phyloP scores from a whole-genome alignment of 2,329 filamentous ascomycete species.

The Verticillium tricorpus region DNA sequence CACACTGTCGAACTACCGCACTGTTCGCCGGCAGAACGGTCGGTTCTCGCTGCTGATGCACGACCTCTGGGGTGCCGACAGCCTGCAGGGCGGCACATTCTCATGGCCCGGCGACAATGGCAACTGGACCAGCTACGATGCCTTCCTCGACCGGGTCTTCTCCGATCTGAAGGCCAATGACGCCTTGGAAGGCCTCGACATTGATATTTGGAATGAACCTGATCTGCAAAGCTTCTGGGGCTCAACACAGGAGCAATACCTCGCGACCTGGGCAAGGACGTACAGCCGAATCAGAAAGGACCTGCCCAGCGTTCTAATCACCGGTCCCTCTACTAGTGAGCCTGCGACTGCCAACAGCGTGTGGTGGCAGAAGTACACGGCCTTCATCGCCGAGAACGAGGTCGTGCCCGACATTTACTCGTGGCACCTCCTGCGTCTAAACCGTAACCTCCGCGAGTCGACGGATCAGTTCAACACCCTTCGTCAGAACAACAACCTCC shows the following conservation, averaged over 20 bases:
- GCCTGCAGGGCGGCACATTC: constrained; percentile 1
- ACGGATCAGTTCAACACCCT: constrained; percentile 16
- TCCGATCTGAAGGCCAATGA: constrained; percentile 3
- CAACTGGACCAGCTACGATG: constrained; percentile 7
- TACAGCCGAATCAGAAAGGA: constrained; percentile 4
- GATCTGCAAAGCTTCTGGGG: constrained; percentile 8
- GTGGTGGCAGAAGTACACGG: constrained; percentile 5
- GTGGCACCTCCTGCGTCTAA: constrained; percentile 11
- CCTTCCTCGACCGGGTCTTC: constrained; percentile 4
- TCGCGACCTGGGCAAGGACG: constrained; percentile 6
- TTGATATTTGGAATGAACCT: constrained; percentile 12
- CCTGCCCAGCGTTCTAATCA: constrained; percentile 8
- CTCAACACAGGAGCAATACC: constrained; percentile 6
- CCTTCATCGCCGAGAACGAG: constrained; percentile 5
- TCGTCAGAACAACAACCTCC: constrained; percentile 22
- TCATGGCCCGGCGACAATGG: constrained; percentile 10
- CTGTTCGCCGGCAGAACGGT: neutral
- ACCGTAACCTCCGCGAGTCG: neutral
- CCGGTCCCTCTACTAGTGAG: constrained; percentile 4
- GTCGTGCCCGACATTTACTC: constrained; percentile 11
- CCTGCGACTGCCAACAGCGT: neutral
- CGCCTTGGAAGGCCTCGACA: constrained; percentile 2
- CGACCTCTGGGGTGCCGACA: constrained; percentile 10
- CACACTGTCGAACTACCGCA: constrained; percentile 2
- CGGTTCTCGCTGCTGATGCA: constrained; percentile 5